phyloP scores from a whole-genome alignment of 2,329 filamentous ascomycete genomes.

The Stagonosporopsis chrysanthemi region DNA sequence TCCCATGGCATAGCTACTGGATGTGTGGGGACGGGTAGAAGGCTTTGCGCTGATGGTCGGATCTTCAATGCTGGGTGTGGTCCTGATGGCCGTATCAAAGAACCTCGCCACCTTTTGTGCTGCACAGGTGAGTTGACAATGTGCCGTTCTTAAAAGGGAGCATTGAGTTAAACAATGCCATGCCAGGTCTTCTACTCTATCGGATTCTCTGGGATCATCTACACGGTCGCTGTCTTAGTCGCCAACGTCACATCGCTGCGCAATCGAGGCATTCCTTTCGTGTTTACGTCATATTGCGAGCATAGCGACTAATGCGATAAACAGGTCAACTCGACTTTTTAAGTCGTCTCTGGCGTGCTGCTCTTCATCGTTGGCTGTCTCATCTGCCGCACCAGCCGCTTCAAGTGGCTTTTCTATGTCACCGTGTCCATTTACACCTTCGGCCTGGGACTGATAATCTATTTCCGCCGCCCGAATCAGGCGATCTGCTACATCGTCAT shows the following conservation, averaged over 20 bases:
- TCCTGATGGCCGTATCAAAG: constrained; percentile 69
- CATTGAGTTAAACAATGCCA: background rate
- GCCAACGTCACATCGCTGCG: constrained; percentile 68
- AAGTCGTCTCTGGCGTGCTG: constrained; percentile 61
- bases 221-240: constrained; percentile 69
- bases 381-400: constrained; percentile 63
- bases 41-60: constrained; percentile 43
- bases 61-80: constrained; percentile 51
- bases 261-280: constrained; percentile 58
- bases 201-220: constrained; percentile 66
- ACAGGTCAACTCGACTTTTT: constrained; percentile 61
- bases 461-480: constrained; percentile 47
- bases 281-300: constrained; percentile 41
- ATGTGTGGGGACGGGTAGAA: constrained; percentile 49
- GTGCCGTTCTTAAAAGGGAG: no score
- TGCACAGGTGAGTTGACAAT: background rate
- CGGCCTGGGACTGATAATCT: constrained; percentile 66
- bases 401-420: constrained; percentile 66
- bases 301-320: background rate
- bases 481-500: constrained; percentile 17
- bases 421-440: constrained; percentile 64
- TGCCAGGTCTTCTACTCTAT: constrained; percentile 59
- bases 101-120: constrained; percentile 52
- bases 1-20: constrained; percentile 47
- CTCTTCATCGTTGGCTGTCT: constrained; percentile 53